These are phyloP conservation scores for Penicillium arizonense DNA, from an alignment of 495 filamentous ascomycete species.

Conservation along the genomic window DNA sequence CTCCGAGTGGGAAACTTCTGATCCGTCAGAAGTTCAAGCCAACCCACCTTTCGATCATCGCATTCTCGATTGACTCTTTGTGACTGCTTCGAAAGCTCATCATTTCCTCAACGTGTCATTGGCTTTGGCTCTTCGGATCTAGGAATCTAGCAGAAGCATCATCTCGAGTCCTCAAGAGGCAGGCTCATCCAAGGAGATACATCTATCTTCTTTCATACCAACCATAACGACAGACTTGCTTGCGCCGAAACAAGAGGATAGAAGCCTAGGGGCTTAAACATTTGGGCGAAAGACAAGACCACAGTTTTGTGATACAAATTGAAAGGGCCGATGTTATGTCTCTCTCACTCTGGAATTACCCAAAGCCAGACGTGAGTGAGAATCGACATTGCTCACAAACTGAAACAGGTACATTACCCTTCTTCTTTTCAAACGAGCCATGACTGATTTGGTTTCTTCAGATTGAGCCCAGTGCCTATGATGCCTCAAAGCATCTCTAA, in stretches of 20 bases:
- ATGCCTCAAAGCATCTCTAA: background rate
- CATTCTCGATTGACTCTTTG: background rate
- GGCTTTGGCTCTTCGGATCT: too few species aligned
- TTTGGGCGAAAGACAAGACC: too few species aligned
- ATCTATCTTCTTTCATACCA: too few species aligned
- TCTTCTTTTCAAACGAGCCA: background rate
- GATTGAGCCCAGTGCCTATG: background rate
- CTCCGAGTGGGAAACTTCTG: too few species aligned
- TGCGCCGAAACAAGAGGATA: background rate
- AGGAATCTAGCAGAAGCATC: too few species aligned
- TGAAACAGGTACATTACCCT: background rate
- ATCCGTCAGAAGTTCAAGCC: background rate
- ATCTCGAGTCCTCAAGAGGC: background rate
- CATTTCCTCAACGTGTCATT: background rate
- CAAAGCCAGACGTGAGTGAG: conserved; percentile 1
- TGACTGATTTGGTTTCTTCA: background rate
- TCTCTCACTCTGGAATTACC: background rate
- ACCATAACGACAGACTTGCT: too few species aligned
- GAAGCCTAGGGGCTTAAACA: too few species aligned
- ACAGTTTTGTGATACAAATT: background rate
- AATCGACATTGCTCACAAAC: background rate
- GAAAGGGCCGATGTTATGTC: conserved; percentile 3
- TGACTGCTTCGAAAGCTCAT: background rate
- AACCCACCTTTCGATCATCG: background rate
- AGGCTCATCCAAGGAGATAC: too few species aligned